A percentile compares a stretch with the other conserved stretches of the same genome.
Evolutionary conservation across 371 early-diverging fungal species (phyloP).

Genomic region (Mortierella sp.): DNA sequence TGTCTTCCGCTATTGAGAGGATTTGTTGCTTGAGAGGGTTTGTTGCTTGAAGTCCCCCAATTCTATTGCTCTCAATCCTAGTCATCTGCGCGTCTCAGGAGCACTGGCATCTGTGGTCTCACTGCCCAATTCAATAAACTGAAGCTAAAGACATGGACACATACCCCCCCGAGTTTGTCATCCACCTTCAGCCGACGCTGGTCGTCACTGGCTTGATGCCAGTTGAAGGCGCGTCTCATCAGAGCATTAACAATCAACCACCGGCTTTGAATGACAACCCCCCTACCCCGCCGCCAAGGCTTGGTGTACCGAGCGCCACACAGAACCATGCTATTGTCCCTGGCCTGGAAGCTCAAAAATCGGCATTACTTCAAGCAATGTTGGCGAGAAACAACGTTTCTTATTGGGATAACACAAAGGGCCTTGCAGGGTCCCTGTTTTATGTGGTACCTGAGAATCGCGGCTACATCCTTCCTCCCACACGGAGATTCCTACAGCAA

Average conservation of each 20-base stretch:
- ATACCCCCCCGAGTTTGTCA: conserved; percentile 77
- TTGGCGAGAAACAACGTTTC: conserved; percentile 58
- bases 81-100: conserved; percentile 10
- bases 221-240: conserved; percentile 44
- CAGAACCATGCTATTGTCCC: conserved; percentile 5
- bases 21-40: too few relatives aligned
- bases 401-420: conserved; percentile 56
- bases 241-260: conserved; percentile 9
- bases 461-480: conserved; percentile 56
- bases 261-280: conserved; percentile 18
- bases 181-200: conserved; percentile 81
- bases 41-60: too few relatives aligned
- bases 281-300: conserved; percentile 37
- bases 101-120: not conserved
- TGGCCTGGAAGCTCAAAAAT: conserved; percentile 39
- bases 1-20: not conserved
- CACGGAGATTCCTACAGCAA: conserved; percentile 52
- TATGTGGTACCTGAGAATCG: conserved; percentile 56
- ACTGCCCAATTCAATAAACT: not conserved
- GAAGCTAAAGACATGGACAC: conserved; percentile 64
- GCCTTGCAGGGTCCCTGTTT: conserved; percentile 55
- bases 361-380: conserved; percentile 46
- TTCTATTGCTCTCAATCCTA: not conserved
- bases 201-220: conserved; percentile 70
- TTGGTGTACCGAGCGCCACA: conserved; percentile 13